Evolutionary conservation across 805 yeast species (phyloP), one percentile per base, ranked within the genome.

Genomic region (Yueomyces sp.): DNA sequence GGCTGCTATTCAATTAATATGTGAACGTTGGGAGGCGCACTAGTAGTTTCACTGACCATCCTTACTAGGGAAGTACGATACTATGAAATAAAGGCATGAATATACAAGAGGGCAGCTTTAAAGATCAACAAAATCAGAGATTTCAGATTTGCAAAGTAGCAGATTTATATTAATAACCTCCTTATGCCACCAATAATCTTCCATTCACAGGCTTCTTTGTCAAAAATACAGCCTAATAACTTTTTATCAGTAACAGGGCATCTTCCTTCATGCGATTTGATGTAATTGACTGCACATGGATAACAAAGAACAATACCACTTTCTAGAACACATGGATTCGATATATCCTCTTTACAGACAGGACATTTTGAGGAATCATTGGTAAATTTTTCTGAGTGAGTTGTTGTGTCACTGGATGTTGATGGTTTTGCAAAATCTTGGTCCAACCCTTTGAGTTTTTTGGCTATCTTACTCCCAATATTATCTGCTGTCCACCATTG

Each of bases 401-500:
- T 4, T 28, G 29, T 36, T 4, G 37, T 9, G 11, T 50, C 47
- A 36, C 7, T 6, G 5, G 9, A 6, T 26, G 12, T 37, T 26
- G 39, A 26, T 9, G 57, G 53, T 41, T 48, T 48, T 12, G 58
- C 54, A 12, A 77, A 61, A 2, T 67, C 66, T 42, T 63, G 63
- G 40, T 76, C 78, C 29, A 75, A 56, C 8, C 60, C 57, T 44
- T 69, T 67, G 41, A 66, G 66, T 40, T 68, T 70, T 45, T 72
- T 73, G 28, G 75, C 69, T 46, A 81, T 54, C 54, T 75, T 74
- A 3, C 73, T 61, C 3, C 85, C 77, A 55, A 85, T 74, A 47
- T 82, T 85, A 12, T 87, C 77, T 28, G 83, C 74, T 47, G 78
- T 77, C 94, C 95, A 88, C 96, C 96, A 88, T 60, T 88, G 96